Evolutionary conservation across 805 yeast genomes (phyloP).

Genomic region (Ogataea populi-albae): DNA sequence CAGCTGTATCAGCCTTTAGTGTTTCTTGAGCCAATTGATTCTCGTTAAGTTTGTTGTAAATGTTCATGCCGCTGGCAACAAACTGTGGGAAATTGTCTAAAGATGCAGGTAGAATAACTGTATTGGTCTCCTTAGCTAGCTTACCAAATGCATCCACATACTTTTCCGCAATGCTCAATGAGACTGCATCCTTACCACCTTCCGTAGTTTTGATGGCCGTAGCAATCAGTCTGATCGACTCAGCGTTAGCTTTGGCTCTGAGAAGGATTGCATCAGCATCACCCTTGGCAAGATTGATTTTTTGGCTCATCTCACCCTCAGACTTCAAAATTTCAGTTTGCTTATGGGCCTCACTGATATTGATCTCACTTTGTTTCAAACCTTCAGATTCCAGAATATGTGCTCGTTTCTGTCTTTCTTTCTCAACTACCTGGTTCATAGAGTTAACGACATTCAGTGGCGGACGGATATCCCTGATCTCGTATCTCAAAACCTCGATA

Average conservation of each 20-base stretch:
- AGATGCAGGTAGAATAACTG: constrained; percentile 74
- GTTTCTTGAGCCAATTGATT: constrained; percentile 35
- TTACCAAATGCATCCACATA: constrained; percentile 80
- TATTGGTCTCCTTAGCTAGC: constrained; percentile 77
- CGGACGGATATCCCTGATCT: constrained; percentile 85
- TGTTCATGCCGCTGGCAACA: constrained; percentile 75
- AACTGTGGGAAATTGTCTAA: constrained; percentile 70
- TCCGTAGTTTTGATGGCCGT: constrained; percentile 64
- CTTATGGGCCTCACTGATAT: constrained; percentile 81
- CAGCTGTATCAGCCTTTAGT: constrained; percentile 8
- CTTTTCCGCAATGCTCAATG: constrained; percentile 77
- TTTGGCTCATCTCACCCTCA: constrained; percentile 62
- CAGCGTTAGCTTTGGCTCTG: constrained; percentile 71
- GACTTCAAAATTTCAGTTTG: constrained; percentile 69
- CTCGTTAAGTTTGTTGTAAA: constrained; percentile 44
- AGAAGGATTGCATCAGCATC: constrained; percentile 66
- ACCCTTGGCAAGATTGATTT: constrained; percentile 68
- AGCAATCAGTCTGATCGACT: constrained; percentile 63
- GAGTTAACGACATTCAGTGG: constrained; percentile 83
- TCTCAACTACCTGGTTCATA: constrained; percentile 87
- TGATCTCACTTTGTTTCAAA: constrained; percentile 71
- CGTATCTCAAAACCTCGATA: constrained; percentile 76
- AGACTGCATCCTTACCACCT: constrained; percentile 73
- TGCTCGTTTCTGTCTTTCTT: constrained; percentile 84
- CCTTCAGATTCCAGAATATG: constrained; percentile 88